A percentile compares a stretch with the other conserved stretches of the same genome.
phyloP scores from a whole-genome alignment of 2,329 filamentous ascomycete species.

The Hymenotorrendiella dingleyae region DNA sequence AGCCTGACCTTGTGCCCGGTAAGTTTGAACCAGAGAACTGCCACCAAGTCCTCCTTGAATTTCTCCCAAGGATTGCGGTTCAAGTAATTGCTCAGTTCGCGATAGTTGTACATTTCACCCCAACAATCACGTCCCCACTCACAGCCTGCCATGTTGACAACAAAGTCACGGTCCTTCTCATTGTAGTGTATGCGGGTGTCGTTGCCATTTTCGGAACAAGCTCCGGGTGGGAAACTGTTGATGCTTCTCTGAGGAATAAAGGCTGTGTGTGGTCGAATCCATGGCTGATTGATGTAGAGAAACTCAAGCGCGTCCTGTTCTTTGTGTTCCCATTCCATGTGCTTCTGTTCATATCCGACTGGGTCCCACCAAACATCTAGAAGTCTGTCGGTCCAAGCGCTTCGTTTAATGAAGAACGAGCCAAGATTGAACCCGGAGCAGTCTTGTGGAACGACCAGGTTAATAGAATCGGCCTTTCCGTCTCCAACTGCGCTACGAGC shows the following conservation, averaged over 20 bases:
- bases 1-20: constrained; percentile 43
- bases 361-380: constrained; percentile 99
- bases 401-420: constrained; percentile 85
- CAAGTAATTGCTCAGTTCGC: constrained; percentile 82
- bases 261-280: constrained; percentile 81
- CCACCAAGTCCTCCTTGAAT: constrained; percentile 62
- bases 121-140: constrained; percentile 96
- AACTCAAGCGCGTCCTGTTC: constrained; percentile 95
- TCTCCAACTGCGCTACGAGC: constrained; percentile 72
- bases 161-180: constrained; percentile 77
- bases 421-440: constrained; percentile 95
- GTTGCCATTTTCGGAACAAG: constrained; percentile 73
- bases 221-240: constrained; percentile 89
- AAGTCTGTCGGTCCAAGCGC: constrained; percentile 82
- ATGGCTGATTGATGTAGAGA: constrained; percentile 84
- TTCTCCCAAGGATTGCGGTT: constrained; percentile 79
- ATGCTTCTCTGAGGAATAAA: constrained; percentile 89
- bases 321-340: constrained; percentile 99
- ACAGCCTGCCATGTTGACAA: constrained; percentile 98
- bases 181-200: constrained; percentile 80
- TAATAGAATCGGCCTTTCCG: constrained; percentile 69
- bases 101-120: constrained; percentile 95
- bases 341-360: constrained; percentile 93
- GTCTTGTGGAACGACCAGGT: constrained; percentile 86
- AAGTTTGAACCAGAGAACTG: constrained; percentile 56